These are phyloP conservation scores for Puccinia triticina DNA, from an alignment of 1,284 basidiomycete species.

Conservation along the genomic window DNA sequence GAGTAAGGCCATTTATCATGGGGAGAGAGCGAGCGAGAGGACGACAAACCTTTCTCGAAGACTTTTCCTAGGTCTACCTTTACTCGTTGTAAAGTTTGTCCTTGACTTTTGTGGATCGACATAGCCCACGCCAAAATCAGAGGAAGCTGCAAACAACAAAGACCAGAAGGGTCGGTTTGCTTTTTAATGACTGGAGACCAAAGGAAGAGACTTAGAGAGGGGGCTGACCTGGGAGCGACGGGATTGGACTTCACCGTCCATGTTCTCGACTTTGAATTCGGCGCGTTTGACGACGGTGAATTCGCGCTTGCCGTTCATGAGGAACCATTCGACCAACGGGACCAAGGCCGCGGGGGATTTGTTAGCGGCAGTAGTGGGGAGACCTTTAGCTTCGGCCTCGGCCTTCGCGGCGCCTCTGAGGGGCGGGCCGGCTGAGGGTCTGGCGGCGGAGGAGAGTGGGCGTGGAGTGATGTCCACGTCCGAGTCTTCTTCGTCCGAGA, in stretches of 20 bases:
- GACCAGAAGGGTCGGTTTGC: no score
- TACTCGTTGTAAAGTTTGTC: constrained; percentile 52
- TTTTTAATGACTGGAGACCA: neutral
- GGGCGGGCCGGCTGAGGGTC: constrained; percentile 9
- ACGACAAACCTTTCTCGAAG: constrained; percentile 52
- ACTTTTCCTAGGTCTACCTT: constrained; percentile 52
- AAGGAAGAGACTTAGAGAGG: neutral
- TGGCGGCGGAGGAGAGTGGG: neutral
- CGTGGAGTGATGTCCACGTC: constrained; percentile 51
- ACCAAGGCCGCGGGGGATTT: neutral
- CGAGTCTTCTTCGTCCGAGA: constrained; percentile 12
- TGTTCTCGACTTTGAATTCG: constrained; percentile 46
- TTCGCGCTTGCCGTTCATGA: constrained; percentile 41
- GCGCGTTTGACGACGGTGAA: constrained; percentile 36
- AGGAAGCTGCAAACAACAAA: constrained; percentile 38
- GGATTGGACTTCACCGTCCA: constrained; percentile 45
- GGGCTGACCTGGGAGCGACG: constrained; percentile 18
- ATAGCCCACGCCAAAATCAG: constrained; percentile 53
- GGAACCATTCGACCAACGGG: constrained; percentile 43
- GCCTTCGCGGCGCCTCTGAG: constrained; percentile 55
- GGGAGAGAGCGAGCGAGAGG: no score
- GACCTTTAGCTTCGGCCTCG: neutral
- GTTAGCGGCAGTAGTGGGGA: neutral
- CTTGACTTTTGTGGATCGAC: constrained; percentile 53
- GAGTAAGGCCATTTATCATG: no score